These are phyloP conservation scores for Pyrus pyrifolia DNA, from an alignment of 306 rosid species.

Conservation along the genomic window DNA sequence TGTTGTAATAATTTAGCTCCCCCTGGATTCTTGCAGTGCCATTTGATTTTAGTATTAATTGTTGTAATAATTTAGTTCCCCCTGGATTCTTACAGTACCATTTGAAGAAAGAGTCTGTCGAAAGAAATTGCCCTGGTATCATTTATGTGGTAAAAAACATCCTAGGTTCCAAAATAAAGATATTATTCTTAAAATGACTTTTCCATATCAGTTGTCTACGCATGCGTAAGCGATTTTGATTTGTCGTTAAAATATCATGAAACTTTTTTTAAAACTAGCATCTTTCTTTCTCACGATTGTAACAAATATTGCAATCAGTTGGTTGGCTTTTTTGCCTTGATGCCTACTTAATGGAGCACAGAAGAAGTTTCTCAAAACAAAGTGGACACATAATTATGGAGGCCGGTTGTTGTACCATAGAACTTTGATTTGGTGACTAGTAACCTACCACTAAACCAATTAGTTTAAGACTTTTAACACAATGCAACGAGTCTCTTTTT, in stretches of 20 bases:
- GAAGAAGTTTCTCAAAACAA: not conserved
- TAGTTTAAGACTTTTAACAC: not conserved
- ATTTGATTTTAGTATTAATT: not conserved
- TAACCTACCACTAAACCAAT: slow-evolving; percentile 1
- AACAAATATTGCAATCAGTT: not conserved
- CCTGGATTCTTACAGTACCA: not conserved
- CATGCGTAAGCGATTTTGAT: not conserved
- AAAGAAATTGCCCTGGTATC: not conserved
- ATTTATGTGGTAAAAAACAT: not conserved
- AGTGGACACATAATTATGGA: not conserved
- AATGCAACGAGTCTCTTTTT: not conserved
- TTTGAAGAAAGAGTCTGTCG: not conserved
- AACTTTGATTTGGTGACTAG: slow-evolving; percentile 13
- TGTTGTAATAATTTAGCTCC: too few species aligned
- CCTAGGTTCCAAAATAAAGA: not conserved
- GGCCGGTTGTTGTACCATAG: not conserved
- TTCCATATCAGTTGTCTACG: too few species aligned
- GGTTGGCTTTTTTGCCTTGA: not conserved
- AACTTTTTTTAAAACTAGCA: not conserved
- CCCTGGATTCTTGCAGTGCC: not conserved
- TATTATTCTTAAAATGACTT: not conserved
- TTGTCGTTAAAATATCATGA: not conserved
- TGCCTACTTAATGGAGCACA: not conserved
- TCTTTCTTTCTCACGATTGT: not conserved
- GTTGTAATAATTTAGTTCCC: too few species aligned